A percentile compares a stretch with the other conserved stretches of the same genome.
phyloP scores from a whole-genome alignment of 306 rosid species.

The Mimosa pudica region DNA sequence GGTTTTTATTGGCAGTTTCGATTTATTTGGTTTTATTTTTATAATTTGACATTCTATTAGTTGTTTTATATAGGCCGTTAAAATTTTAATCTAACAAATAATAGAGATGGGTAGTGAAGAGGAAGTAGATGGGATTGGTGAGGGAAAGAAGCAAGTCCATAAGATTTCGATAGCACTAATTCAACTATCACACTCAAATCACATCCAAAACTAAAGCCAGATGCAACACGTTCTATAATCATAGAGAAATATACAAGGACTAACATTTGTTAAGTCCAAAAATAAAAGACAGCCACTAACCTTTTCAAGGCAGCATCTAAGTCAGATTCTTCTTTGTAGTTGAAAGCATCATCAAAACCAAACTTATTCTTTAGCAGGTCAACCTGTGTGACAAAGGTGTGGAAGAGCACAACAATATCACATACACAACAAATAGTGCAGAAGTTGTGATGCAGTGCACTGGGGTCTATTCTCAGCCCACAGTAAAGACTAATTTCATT shows the following conservation, averaged over 20 bases:
- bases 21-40: no score
- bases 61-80: no score
- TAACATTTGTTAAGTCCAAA: no score
- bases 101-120: no score
- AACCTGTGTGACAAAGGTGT: neutral
- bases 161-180: neutral
- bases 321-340: slow-evolving; percentile 12
- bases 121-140: no score
- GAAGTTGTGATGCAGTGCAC: neutral
- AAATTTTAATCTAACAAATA: no score
- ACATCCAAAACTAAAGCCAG: neutral
- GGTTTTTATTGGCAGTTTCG: no score
- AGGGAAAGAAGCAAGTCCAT: no score
- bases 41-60: no score
- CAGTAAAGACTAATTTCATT: no score
- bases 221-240: neutral
- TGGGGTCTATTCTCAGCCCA: neutral
- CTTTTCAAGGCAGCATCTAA: slow-evolving; percentile 15
- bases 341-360: slow-evolving; percentile 27
- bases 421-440: neutral
- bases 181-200: neutral
- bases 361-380: slow-evolving; percentile 13
- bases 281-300: neutral
- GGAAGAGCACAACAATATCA: neutral
- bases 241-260: neutral